Evolutionary conservation across 768 basidiomycete species (phyloP).

Genomic region (Suillus luteus): DNA sequence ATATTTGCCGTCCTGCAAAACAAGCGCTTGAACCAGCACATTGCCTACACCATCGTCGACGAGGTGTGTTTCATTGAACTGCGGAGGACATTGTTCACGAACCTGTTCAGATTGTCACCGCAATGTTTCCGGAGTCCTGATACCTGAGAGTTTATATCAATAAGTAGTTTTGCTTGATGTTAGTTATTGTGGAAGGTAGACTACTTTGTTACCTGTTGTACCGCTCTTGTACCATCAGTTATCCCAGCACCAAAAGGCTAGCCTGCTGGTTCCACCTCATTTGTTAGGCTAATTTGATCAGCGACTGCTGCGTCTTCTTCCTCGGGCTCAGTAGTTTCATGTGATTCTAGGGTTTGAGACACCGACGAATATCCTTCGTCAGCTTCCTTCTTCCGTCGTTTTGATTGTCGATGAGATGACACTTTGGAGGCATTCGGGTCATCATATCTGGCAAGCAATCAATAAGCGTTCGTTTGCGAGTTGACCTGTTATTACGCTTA

Average conservation of each 20-base stretch:
- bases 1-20: conserved; percentile 96
- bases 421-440: conserved; percentile 62
- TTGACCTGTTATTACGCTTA: conserved; percentile 36
- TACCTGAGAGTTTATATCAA: neutral
- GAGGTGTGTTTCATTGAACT: conserved; percentile 57
- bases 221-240: neutral
- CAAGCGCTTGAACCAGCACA: conserved; percentile 90
- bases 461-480: neutral
- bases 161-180: conserved; percentile 1
- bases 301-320: neutral
- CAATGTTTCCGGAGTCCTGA: conserved; percentile 58
- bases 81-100: neutral
- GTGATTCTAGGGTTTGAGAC: conserved; percentile 3
- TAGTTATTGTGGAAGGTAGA: neutral
- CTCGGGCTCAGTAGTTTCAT: neutral
- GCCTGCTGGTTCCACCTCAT: neutral
- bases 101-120: conserved; percentile 50
- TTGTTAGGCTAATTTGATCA: neutral
- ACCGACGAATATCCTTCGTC: conserved; percentile 8
- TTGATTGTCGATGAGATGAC: conserved; percentile 47
- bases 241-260: neutral
- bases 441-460: conserved; percentile 52
- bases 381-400: conserved; percentile 37
- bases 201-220: conserved; percentile 1
- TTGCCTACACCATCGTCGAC: conserved; percentile 84